Percentiles rank a stretch among this genome's conserved stretches.
Evolutionary conservation across 306 rosid species (phyloP).

Genomic region (Casuarina glauca): DNA sequence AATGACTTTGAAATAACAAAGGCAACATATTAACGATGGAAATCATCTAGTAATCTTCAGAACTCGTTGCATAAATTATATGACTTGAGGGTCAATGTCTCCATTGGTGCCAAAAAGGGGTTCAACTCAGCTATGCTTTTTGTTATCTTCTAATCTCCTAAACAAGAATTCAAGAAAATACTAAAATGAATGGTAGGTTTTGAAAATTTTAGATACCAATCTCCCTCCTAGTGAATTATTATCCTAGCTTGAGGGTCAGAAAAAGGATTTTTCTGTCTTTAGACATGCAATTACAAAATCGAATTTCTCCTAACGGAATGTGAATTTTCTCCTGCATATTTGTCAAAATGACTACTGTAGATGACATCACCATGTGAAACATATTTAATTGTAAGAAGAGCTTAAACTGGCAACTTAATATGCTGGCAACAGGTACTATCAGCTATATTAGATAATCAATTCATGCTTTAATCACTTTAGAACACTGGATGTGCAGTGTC

Average conservation of each 20-base stretch:
- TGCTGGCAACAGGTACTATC: background rate
- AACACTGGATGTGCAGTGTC: conserved; percentile 52
- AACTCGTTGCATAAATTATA: background rate
- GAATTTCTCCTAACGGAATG: too few species aligned
- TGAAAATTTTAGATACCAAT: background rate
- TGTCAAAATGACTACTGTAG: background rate
- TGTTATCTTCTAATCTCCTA: background rate
- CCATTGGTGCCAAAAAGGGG: background rate
- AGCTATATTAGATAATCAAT: conserved; percentile 14
- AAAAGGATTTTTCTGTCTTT: background rate
- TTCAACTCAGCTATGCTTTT: background rate
- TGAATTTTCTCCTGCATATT: too few species aligned
- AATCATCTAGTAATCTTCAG: background rate
- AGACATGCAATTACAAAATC: background rate
- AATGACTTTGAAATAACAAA: background rate
- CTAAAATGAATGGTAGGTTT: background rate
- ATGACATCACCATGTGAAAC: background rate
- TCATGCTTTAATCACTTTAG: conserved; percentile 30
- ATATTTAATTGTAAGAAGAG: background rate
- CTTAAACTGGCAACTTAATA: background rate
- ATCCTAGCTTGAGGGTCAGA: background rate
- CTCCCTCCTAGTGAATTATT: background rate
- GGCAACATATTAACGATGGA: background rate
- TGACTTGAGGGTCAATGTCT: background rate
- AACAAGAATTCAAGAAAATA: background rate